Evolutionary conservation across 2,329 filamentous ascomycete genomes (phyloP).

Genomic region (Clarireedia hainanense): DNA sequence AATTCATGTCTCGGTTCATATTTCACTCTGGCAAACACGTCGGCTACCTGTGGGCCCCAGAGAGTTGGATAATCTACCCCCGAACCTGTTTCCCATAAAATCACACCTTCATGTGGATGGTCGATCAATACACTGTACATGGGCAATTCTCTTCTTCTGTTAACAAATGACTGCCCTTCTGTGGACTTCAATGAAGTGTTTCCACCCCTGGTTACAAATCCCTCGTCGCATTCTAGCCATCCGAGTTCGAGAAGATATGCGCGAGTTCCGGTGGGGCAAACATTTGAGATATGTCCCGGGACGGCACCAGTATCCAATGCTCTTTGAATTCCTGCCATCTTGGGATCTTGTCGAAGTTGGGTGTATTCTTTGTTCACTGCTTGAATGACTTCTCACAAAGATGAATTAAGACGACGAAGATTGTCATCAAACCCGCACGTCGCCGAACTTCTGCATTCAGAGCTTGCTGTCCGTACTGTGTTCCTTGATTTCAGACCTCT

Average conservation of each 20-base stretch:
- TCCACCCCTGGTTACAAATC: slow-evolving; percentile 29
- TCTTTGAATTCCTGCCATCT: slow-evolving; percentile 22
- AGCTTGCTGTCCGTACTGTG: too few relatives aligned
- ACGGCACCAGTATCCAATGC: slow-evolving; percentile 20
- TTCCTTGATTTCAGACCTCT: too few relatives aligned
- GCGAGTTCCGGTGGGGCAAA: slow-evolving; percentile 38
- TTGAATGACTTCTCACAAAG: not conserved
- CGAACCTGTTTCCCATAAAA: slow-evolving; percentile 24
- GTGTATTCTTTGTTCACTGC: not conserved
- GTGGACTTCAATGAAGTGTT: slow-evolving; percentile 21
- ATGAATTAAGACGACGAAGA: too few relatives aligned
- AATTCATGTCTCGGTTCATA: slow-evolving; percentile 24
- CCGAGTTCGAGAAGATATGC: slow-evolving; percentile 39
- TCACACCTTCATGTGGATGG: slow-evolving; percentile 22
- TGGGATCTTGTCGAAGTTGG: not conserved
- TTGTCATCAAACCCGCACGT: too few relatives aligned
- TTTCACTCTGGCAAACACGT: slow-evolving; percentile 32
- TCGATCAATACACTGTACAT: slow-evolving; percentile 24
- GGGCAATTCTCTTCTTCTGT: slow-evolving; percentile 21
- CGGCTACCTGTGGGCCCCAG: slow-evolving; percentile 31
- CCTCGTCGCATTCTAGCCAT: slow-evolving; percentile 39
- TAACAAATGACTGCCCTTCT: slow-evolving; percentile 16
- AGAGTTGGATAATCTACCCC: slow-evolving; percentile 20
- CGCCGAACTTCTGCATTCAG: too few relatives aligned
- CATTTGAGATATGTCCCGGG: slow-evolving; percentile 19